Evolutionary conservation across 2,329 filamentous ascomycete genomes (phyloP), one percentile per base, ranked within the genome.

Genomic region (Fusarium denticulatum): DNA sequence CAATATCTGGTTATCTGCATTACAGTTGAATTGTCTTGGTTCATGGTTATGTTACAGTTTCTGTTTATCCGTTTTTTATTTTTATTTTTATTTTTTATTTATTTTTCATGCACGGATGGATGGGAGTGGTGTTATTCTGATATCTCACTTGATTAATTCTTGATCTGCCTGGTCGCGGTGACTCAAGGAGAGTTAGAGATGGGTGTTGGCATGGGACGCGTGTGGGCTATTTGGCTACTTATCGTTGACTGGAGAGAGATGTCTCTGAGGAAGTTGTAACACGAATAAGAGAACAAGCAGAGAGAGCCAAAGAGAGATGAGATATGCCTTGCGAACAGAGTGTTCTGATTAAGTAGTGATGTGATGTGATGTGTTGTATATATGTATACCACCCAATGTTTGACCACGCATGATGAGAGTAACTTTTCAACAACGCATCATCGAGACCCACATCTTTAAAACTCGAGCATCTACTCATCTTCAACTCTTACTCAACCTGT

Each of bases 131-230:
- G 43, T 36, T 42, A 22, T 37, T 72, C 53, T 63, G 56, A 49
- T 57, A 47, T 57, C 70, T 62, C 66, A 53, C 55, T 71, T 62
- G 63, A 71, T 73, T 78, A 78, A 78, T 78, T 69, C 61, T 75
- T 68, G 62, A 68, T 77, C 64, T 68, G 74, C 75, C 68, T 71
- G 74, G 77, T 71, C 67, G 76, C 73, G 71, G 74, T 71, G 46
- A 65, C 58, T 57, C 56, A 62, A 65, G 64, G 69, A 49, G 70
- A 68, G 67, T 43, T 43, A 50, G 45, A 64, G 61, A 45, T 61
- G 52, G 18, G 39, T 60, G 63, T 61, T 55, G 45, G 59, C 30
- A 58, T 56, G 66, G 47, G 46, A 71, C 34, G 39, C 11, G 34
- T 64, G 73, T 65, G 69, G 60, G 64, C 67, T 60, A 72, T 36